phyloP scores from a whole-genome alignment of 441 rosid species.

The Populus hybrid region DNA sequence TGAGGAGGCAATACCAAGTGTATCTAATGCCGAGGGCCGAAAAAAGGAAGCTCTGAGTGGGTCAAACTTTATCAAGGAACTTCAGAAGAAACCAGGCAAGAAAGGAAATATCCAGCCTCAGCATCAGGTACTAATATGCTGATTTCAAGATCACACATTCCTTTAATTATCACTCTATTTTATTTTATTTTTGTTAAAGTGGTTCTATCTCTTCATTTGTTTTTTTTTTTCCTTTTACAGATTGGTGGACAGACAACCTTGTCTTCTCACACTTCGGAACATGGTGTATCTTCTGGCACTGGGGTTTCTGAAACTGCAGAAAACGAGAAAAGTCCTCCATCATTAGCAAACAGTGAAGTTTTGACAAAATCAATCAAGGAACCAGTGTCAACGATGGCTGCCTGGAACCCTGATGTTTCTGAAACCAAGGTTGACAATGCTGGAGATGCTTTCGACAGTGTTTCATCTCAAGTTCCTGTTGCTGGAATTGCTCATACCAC shows the following conservation, averaged over 20 bases:
- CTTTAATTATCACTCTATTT: not conserved
- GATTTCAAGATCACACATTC: constrained; percentile 5
- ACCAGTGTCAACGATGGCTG: constrained; percentile 22
- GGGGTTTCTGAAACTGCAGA: constrained; percentile 34
- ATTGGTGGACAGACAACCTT: constrained; percentile 36
- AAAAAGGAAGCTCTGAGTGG: constrained; percentile 42
- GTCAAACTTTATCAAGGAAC: too few species aligned
- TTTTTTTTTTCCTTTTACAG: constrained; percentile 19
- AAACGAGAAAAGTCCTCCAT: constrained; percentile 26
- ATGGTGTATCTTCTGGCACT: constrained; percentile 25
- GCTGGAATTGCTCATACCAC: constrained; percentile 14
- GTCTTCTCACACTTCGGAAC: constrained; percentile 28
- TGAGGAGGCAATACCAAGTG: constrained; percentile 29
- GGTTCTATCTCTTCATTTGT: constrained; percentile 3
- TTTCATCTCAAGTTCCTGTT: constrained; percentile 39
- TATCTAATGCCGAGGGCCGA: constrained; percentile 28
- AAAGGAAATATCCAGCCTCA: constrained; percentile 40
- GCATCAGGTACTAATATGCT: constrained; percentile 42
- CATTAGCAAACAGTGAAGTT: constrained; percentile 29
- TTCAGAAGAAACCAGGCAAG: constrained; percentile 40
- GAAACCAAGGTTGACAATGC: constrained; percentile 29
- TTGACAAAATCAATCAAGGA: constrained; percentile 22
- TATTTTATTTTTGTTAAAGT: not conserved
- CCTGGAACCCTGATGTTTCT: constrained; percentile 27
- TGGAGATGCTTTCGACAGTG: constrained; percentile 30